Conservation (phyloP, 1,284 basidiomycete genomes). For the Marasmius fiardii region DNA sequence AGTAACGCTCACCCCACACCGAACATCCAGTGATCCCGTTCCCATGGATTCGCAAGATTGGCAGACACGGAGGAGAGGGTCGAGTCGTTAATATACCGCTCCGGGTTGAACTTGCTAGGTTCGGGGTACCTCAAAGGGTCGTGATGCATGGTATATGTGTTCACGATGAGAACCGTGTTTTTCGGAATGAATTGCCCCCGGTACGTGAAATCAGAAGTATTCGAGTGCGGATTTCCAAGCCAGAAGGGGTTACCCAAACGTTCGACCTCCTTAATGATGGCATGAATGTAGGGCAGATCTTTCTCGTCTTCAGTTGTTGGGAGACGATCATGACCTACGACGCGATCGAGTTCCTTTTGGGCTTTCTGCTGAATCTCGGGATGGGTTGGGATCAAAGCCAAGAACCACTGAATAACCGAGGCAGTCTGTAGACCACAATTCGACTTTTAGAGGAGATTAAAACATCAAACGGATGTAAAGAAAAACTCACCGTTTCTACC, state of each 20-base stretch:
- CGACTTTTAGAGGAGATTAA: not conserved
- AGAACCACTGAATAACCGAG: conserved; percentile 35
- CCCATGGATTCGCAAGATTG: conserved; percentile 33
- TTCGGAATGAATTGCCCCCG: conserved; percentile 37
- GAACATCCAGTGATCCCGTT: conserved; percentile 44
- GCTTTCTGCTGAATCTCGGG: conserved; percentile 20
- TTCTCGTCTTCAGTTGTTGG: conserved; percentile 30
- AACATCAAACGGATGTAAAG: conserved; percentile 1
- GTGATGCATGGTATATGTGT: conserved; percentile 37
- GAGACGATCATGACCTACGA: conserved; percentile 29
- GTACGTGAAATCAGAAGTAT: conserved; percentile 35
- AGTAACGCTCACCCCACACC: conserved; percentile 11
- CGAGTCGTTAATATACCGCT: conserved; percentile 29
- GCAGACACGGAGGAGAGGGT: conserved; percentile 29
- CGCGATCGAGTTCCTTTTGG: conserved; percentile 27
- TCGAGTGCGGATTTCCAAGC: conserved; percentile 35
- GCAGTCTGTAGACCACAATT: too few relatives aligned
- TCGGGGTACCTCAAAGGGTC: conserved; percentile 33
- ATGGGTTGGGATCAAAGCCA: conserved; percentile 28
- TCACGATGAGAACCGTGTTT: conserved; percentile 34
- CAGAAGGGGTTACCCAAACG: conserved; percentile 28
- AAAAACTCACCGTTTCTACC: conserved; percentile 31
- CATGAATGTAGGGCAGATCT: conserved; percentile 20
- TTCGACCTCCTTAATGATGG: conserved; percentile 30
- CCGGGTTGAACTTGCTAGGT: conserved; percentile 27